Base-by-base conservation (phyloP, 2,329 filamentous ascomycete genomes). In the Calonectria pseudoturangicola region DNA sequence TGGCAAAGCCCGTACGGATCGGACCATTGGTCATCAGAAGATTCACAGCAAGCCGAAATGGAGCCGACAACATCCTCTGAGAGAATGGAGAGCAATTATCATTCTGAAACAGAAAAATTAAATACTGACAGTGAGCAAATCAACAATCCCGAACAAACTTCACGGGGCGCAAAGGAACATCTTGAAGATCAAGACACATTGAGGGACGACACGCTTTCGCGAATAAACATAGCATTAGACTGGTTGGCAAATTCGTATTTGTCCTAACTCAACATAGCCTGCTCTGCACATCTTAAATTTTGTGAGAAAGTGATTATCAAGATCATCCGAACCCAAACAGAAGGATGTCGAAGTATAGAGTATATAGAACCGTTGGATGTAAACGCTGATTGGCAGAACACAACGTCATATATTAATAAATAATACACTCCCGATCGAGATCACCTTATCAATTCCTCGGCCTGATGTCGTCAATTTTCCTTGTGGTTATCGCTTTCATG, bases 161-260 rank as follows among this genome's bases (percentile, higher is more conserved):
- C 21, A 27, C 56, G 16, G 4, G 2, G 27, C 18, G 18, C 15
- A 12, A 21, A 43, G 13, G 27, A 13, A n/a, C 21, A 41, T 43
- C 6, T 62, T 5, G n/a, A 41, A 43, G 39, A 43, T 43, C 36
- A 62, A 41, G 56, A 43, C 21, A 21, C 16, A 21, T 62, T 62
- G 16, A 21, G 56, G n/a, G 36, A 62, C 12, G 56, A 62, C 2
- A 62, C 36, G 8, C 36, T 62, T 25, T 18, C 56, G 10, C 36
- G 56, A n/a, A 62, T 62, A 62, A 62, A 62, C 9, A 6, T 62
- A n/a, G 56, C 56, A 28, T 28, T 62, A 28, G 56, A 62, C 39
- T 62, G 13, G n/a, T 12, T 62, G 18, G 39, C 25, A 1, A 27
- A 27, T 62, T 43, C 56, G 2, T 62, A 62, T 28, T 28, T n/a